phyloP scores from a whole-genome alignment of 1,284 basidiomycete genomes.

The Xerocomus minutiporus region DNA sequence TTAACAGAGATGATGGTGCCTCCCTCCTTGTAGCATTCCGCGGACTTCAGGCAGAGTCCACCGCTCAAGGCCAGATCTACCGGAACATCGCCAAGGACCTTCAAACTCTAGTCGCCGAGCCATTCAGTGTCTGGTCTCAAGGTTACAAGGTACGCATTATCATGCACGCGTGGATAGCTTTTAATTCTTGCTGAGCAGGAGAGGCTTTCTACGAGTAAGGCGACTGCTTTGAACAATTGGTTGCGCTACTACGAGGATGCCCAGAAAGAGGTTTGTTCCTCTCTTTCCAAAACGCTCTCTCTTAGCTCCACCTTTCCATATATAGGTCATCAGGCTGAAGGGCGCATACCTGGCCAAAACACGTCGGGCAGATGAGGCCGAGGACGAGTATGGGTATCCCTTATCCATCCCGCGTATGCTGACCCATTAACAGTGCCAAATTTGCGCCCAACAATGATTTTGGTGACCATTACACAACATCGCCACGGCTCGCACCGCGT shows the following conservation, averaged over 20 bases:
- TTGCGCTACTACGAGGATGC: constrained; percentile 65
- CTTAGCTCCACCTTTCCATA: constrained; percentile 12
- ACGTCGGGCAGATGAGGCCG: constrained; percentile 79
- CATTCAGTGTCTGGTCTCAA: constrained; percentile 70
- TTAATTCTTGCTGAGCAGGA: constrained; percentile 40
- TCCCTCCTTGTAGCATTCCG: constrained; percentile 72
- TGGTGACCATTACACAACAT: constrained; percentile 69
- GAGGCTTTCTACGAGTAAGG: constrained; percentile 52
- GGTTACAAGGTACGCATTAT: constrained; percentile 51
- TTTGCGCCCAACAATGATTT: constrained; percentile 70
- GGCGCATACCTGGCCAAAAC: constrained; percentile 74
- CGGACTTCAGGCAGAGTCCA: constrained; percentile 70
- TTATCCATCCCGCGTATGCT: constrained; percentile 9
- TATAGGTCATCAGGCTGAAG: constrained; percentile 62
- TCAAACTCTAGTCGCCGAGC: constrained; percentile 61
- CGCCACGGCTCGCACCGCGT: constrained; percentile 60
- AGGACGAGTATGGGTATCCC: constrained; percentile 71
- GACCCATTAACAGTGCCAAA: constrained; percentile 53
- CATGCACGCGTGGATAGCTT: background rate
- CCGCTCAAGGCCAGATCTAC: constrained; percentile 63
- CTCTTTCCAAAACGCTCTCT: background rate
- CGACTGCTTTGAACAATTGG: constrained; percentile 63
- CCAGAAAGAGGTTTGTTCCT: constrained; percentile 48
- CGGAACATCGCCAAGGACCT: constrained; percentile 64
- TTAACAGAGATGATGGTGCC: constrained; percentile 72